A percentile compares a stretch with the other conserved stretches of the same genome.
Evolutionary conservation across 768 basidiomycete species (phyloP).

Genomic region (Termitomyces sp.): DNA sequence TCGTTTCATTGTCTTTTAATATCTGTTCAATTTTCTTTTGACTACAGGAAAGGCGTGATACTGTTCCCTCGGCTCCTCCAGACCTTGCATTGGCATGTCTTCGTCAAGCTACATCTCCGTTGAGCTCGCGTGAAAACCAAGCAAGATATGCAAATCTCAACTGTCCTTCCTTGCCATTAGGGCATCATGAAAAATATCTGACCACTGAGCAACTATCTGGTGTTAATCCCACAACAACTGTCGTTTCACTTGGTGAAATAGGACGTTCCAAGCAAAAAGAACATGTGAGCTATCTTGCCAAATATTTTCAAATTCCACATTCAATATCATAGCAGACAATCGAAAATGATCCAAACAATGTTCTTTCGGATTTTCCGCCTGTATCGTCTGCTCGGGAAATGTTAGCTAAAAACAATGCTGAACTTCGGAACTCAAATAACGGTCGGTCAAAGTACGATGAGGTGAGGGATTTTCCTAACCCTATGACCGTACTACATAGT

Average conservation of each 20-base stretch:
- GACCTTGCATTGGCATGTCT: neutral
- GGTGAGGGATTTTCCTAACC: neutral
- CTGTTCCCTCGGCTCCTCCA: neutral
- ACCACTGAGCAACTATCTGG: conserved; percentile 12
- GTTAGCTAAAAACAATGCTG: neutral
- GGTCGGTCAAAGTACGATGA: neutral
- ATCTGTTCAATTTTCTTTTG: neutral
- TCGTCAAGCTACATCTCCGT: conserved; percentile 1
- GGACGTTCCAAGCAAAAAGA: neutral
- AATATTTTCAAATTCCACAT: neutral
- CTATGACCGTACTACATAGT: neutral
- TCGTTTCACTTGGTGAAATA: neutral
- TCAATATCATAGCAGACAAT: neutral
- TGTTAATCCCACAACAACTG: conserved; percentile 5
- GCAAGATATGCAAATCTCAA: neutral
- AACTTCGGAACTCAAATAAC: neutral
- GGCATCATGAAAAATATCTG: conserved; percentile 18
- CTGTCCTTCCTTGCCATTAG: conserved; percentile 9
- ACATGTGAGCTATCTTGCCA: neutral
- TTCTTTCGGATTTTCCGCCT: neutral
- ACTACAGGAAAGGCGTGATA: neutral
- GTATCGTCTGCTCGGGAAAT: neutral
- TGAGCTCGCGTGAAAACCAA: conserved; percentile 8
- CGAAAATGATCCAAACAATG: neutral
- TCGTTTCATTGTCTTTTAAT: neutral